Evolutionary conservation across 352 stramenopile species (phyloP).

Genomic region (Elongisporangium senticosum): DNA sequence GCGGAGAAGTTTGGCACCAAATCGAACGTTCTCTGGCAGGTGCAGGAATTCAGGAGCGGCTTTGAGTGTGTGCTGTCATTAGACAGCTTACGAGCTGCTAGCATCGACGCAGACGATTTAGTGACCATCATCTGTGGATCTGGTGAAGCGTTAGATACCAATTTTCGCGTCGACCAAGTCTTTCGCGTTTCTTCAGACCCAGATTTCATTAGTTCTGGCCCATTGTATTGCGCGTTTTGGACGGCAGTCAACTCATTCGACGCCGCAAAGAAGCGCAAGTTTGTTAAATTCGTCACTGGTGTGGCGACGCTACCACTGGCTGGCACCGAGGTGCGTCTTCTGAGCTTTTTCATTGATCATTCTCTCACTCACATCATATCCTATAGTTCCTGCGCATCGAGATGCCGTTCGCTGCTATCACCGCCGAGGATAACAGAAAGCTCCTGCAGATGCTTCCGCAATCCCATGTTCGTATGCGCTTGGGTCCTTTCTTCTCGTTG

Average conservation of each 20-base stretch:
- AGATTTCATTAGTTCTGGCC: conserved; percentile 41
- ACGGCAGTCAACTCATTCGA: conserved; percentile 42
- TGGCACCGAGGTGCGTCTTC: conserved; percentile 49
- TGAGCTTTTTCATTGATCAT: conserved; percentile 3
- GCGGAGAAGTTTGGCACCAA: conserved; percentile 38
- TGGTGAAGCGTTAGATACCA: background rate
- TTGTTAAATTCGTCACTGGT: conserved; percentile 74
- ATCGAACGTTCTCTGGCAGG: conserved; percentile 47
- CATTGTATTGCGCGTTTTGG: conserved; percentile 47
- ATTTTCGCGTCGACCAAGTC: conserved; percentile 41
- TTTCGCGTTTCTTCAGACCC: conserved; percentile 54
- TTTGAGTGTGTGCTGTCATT: conserved; percentile 37
- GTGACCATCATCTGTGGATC: conserved; percentile 27
- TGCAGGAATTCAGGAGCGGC: conserved; percentile 31
- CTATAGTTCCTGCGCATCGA: conserved; percentile 68
- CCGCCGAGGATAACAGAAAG: conserved; percentile 31
- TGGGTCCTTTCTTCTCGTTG: background rate
- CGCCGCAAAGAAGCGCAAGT: conserved; percentile 43
- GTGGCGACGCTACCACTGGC: conserved; percentile 53
- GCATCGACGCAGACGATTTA: conserved; percentile 26
- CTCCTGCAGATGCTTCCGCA: conserved; percentile 63
- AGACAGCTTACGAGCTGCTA: conserved; percentile 14
- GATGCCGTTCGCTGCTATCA: conserved; percentile 57
- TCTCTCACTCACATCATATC: background rate
- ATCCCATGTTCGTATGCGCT: conserved; percentile 41